phyloP scores from a whole-genome alignment of 192 early-diverging fungal species.

The Podila epicladia region DNA sequence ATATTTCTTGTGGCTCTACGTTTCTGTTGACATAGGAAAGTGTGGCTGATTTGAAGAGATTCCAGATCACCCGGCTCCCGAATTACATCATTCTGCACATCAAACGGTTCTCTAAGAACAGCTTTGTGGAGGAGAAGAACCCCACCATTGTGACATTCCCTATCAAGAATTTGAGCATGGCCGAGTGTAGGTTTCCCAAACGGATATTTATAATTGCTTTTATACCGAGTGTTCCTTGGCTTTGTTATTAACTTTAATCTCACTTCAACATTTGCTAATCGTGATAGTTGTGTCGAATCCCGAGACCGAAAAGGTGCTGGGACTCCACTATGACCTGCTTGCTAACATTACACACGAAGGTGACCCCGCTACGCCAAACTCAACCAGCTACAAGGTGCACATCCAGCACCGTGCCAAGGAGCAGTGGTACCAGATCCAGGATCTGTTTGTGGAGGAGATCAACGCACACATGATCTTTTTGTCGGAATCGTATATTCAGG shows the following conservation, averaged over 20 bases:
- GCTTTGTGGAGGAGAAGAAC: conserved; percentile 89
- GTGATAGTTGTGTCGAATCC: conserved; percentile 49
- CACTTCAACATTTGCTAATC: neutral
- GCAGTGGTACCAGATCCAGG: conserved; percentile 96
- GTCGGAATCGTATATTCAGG: conserved; percentile 92
- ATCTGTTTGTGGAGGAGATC: conserved; percentile 91
- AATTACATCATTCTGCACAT: conserved; percentile 91
- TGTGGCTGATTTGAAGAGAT: conserved; percentile 69
- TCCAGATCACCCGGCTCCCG: conserved; percentile 80
- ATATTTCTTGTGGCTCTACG: neutral
- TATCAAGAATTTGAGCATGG: conserved; percentile 86
- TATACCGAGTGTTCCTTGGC: neutral
- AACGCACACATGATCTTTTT: conserved; percentile 95
- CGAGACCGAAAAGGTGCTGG: conserved; percentile 48
- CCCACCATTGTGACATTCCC: conserved; percentile 97
- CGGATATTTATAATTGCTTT: neutral
- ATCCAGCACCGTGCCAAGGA: conserved; percentile 79
- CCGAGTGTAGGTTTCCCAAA: conserved; percentile 67
- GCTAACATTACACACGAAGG: conserved; percentile 95
- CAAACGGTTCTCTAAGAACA: conserved; percentile 90
- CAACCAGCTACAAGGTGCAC: conserved; percentile 84
- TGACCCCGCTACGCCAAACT: conserved; percentile 67
- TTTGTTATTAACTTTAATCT: neutral
- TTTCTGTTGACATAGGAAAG: conserved; percentile 48
- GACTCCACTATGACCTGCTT: conserved; percentile 83